Conservation (phyloP, 2,329 filamentous ascomycete genomes). For the Dactylellina parvicollis region DNA sequence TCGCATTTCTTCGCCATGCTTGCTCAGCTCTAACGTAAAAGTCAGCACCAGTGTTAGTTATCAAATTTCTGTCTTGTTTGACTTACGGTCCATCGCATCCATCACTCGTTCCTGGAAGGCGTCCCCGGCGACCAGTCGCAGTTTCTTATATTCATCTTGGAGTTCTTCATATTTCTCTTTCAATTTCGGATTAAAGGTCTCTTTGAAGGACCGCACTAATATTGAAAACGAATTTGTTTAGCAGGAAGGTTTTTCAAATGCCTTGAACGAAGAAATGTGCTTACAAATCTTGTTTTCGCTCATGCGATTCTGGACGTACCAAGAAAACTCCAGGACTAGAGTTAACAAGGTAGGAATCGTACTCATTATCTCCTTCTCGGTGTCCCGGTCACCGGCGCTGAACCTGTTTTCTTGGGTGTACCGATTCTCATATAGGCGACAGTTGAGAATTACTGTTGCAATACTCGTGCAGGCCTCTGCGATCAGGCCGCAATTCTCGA, state of each 20-base stretch:
- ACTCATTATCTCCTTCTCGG: conserved; percentile 45
- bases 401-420: conserved; percentile 11
- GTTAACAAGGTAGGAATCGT: conserved; percentile 35
- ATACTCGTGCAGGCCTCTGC: conserved; percentile 51
- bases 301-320: conserved; percentile 49
- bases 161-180: conserved; percentile 52
- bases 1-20: conserved; percentile 37
- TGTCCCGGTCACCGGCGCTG: conserved; percentile 33
- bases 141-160: conserved; percentile 46
- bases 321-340: conserved; percentile 44
- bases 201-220: conserved; percentile 48
- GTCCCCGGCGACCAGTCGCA: conserved; percentile 40
- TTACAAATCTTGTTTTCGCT: conserved; percentile 50
- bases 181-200: conserved; percentile 51
- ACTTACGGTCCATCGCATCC: conserved; percentile 49
- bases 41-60: neutral
- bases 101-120: conserved; percentile 52
- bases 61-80: neutral
- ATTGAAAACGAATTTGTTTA: neutral
- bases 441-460: conserved; percentile 47
- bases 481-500: conserved; percentile 49
- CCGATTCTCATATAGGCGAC: conserved; percentile 45
- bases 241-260: neutral
- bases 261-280: neutral
- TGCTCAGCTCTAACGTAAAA: conserved; percentile 24